These are phyloP conservation scores for Diaporthe destruens DNA, from an alignment of 2,329 filamentous ascomycete species.

Conservation along the genomic window DNA sequence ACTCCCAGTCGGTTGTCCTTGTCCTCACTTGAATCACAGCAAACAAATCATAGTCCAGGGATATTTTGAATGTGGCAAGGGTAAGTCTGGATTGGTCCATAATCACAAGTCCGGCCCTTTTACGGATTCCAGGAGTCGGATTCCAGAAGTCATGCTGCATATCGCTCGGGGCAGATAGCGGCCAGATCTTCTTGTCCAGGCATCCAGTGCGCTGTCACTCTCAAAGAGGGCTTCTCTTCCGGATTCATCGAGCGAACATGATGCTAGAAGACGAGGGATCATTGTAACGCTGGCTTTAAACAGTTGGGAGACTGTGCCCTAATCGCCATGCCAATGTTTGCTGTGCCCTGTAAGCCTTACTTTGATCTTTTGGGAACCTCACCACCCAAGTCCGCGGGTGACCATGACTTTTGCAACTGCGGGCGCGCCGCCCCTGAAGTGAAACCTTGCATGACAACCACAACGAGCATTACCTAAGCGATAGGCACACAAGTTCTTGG, in stretches of 20 bases:
- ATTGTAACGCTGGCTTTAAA: neutral
- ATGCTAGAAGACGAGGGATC: neutral
- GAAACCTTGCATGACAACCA: slow-evolving; percentile 10
- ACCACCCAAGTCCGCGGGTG: neutral
- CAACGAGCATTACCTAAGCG: slow-evolving; percentile 7
- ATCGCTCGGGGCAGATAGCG: neutral
- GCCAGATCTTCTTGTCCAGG: neutral
- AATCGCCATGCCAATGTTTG: neutral
- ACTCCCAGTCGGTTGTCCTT: neutral
- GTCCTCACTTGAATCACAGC: neutral
- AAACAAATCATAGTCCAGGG: neutral
- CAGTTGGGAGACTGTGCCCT: neutral
- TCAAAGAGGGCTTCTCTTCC: neutral
- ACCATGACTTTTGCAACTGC: neutral
- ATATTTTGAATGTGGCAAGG: neutral
- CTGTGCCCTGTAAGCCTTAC: slow-evolving; percentile 25
- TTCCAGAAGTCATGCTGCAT: neutral
- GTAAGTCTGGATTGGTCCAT: neutral
- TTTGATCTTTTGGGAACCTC: slow-evolving; percentile 5
- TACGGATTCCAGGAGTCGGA: neutral
- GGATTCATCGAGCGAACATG: neutral
- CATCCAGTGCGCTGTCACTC: neutral
- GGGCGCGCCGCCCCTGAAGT: neutral
- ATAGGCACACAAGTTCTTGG: neutral
- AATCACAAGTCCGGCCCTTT: neutral